Evolutionary conservation across 495 filamentous ascomycete genomes (phyloP).

Genomic region (Tuber melanosporum): DNA sequence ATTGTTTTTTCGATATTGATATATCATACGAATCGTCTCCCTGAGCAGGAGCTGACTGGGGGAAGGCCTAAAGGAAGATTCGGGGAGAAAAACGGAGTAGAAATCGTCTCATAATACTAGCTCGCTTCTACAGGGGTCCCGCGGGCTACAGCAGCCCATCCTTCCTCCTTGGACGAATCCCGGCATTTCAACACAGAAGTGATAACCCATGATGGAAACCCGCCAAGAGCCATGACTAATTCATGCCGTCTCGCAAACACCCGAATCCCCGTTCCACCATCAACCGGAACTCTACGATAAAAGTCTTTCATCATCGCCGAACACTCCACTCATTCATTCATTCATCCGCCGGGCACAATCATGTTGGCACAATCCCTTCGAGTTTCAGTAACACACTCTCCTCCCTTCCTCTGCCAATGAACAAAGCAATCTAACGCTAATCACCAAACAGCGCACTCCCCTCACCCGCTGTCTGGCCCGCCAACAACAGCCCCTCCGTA

Average conservation of each 20-base stretch:
- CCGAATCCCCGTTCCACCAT: constrained; percentile 16
- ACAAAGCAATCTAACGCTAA: constrained; percentile 23
- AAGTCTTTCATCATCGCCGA: constrained; percentile 1
- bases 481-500: constrained; percentile 65
- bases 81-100: background rate
- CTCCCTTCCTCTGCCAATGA: constrained; percentile 21
- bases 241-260: constrained; percentile 12
- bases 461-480: constrained; percentile 64
- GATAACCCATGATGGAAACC: background rate
- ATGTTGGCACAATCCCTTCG: constrained; percentile 65
- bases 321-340: constrained; percentile 9
- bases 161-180: background rate
- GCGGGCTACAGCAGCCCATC: background rate
- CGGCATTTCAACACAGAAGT: background rate
- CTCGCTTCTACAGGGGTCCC: too few relatives aligned
- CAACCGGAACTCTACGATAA: constrained; percentile 17
- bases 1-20: too few relatives aligned
- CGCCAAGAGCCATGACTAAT: constrained; percentile 19
- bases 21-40: too few relatives aligned
- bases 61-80: background rate
- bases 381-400: constrained; percentile 52
- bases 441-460: constrained; percentile 63
- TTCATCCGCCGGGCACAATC: constrained; percentile 19
- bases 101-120: background rate
- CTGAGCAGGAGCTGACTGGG: background rate